Evolutionary conservation across 176 grass and related monocot genomes (phyloP).

Genomic region (Guadua angustifolia): DNA sequence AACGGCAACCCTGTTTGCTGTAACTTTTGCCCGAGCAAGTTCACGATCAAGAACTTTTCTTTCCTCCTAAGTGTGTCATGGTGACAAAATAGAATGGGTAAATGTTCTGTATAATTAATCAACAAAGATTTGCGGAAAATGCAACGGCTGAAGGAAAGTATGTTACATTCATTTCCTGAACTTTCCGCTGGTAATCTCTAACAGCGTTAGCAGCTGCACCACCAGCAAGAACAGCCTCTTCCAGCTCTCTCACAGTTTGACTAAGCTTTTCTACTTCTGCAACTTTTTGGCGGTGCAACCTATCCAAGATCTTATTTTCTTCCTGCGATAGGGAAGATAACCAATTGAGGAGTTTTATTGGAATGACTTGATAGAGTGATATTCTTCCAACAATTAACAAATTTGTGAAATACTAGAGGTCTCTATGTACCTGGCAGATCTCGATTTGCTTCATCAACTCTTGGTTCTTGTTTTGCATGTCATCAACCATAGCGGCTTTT

Average conservation of each 20-base stretch:
- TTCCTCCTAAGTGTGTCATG: conserved; percentile 70
- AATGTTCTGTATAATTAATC: conserved; percentile 12
- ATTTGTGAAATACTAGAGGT: conserved; percentile 13
- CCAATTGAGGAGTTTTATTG: conserved; percentile 13
- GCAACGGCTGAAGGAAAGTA: conserved; percentile 21
- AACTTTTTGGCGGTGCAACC: conserved; percentile 87
- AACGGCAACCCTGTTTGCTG: conserved; percentile 89
- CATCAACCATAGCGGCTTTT: conserved; percentile 96
- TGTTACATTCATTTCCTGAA: conserved; percentile 95
- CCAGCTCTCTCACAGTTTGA: conserved; percentile 91
- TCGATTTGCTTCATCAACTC: conserved; percentile 98
- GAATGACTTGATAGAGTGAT: conserved; percentile 5
- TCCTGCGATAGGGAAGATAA: conserved; percentile 55
- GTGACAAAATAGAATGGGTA: conserved; percentile 25
- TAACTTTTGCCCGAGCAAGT: conserved; percentile 89
- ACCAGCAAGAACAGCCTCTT: conserved; percentile 94
- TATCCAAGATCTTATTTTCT: conserved; percentile 98
- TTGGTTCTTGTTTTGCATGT: conserved; percentile 97
- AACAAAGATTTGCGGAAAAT: conserved; percentile 13
- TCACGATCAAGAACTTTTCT: conserved; percentile 86
- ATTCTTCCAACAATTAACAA: conserved; percentile 3
- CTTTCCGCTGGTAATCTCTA: conserved; percentile 95
- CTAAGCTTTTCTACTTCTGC: conserved; percentile 93
- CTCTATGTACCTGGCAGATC: conserved; percentile 75
- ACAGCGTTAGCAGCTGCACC: conserved; percentile 94